Base-by-base conservation (phyloP, 2,329 filamentous ascomycete genomes). In the Trichoderma guizhouense region DNA sequence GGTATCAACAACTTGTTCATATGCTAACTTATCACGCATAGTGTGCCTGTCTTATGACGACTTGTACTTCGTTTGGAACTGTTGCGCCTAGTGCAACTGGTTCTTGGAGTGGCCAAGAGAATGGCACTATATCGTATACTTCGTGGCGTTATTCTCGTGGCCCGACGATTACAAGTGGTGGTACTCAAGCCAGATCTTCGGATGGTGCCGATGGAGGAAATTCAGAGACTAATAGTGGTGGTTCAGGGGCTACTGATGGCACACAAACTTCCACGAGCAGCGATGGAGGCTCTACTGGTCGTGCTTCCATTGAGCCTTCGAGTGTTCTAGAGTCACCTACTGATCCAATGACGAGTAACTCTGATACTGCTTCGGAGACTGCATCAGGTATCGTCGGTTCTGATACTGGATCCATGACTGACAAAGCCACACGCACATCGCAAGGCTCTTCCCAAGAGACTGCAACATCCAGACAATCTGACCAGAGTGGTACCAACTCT, bases 1-100 rank as follows among this genome's bases (percentile, higher is more conserved):
- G 1, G 8, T 24, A 18, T n/a, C 7, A 11, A 14, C 3, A 14
- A 3, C 8, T 34, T 11, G 24, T 18, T 14, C 12, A 15, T 39
- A 4, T n/a, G 7, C 43, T 43, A 3, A 24, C n/a, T n/a, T n/a
- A 21, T 26, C 0, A n/a, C 18, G 2, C 36, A 3, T 24, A 80
- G 79, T 80, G 79, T 65, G 73, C 73, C 18, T 80, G 79, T 67
- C 76, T 73, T 32, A n/a, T 69, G 28, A 72, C 72, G 26, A 47
- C 73, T 75, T 8, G 78, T 75, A 53, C 60, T 34, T 60, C 28
- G 26, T 69, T 66, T 57, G 61, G 57, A 36, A 72, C 71, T 2
- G 36, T 32, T 8, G 53, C 61, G 6, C 64, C 30, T 4, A 62
- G 51, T 14, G 71, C 28, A 7, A 66, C 71, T 34, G 28, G 30